These are phyloP conservation scores for Orbilia brochopaga DNA, from an alignment of 2,329 filamentous ascomycete species.

Conservation along the genomic window DNA sequence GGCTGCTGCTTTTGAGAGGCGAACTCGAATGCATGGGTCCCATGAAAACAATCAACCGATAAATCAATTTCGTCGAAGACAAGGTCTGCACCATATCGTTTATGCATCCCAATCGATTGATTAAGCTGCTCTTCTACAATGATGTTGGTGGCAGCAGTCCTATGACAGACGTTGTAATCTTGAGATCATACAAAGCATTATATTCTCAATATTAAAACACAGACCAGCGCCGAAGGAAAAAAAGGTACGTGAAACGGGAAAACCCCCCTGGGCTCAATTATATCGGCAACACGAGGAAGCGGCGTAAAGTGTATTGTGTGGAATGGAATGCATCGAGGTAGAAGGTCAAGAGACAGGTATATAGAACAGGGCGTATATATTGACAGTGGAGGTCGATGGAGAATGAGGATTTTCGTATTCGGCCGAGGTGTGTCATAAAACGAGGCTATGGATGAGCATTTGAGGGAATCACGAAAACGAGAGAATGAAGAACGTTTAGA, in stretches of 20 bases:
- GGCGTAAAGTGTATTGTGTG: constrained; percentile 41
- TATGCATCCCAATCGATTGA: too few species aligned
- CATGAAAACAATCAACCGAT: too few species aligned
- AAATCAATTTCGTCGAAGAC: too few species aligned
- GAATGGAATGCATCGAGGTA: constrained; percentile 26
- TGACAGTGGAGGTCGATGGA: background rate
- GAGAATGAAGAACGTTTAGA: constrained; percentile 23
- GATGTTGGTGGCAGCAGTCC: background rate
- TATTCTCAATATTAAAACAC: constrained; percentile 48
- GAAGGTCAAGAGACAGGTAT: too few species aligned
- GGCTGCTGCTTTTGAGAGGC: too few species aligned
- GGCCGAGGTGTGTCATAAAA: constrained; percentile 13
- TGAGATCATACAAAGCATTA: constrained; percentile 42
- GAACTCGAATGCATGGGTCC: too few species aligned
- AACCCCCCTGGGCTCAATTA: background rate
- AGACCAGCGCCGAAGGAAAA: constrained; percentile 45
- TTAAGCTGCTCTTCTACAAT: too few species aligned
- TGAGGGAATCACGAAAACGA: constrained; percentile 4
- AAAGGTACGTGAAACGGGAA: background rate
- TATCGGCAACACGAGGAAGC: constrained; percentile 41
- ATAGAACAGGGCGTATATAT: constrained; percentile 1
- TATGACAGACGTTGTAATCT: constrained; percentile 6
- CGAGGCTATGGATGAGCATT: constrained; percentile 10
- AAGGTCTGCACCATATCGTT: too few species aligned
- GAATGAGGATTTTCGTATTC: constrained; percentile 5